Percentiles rank a stretch among this genome's conserved stretches.
Evolutionary conservation across 1,139 yeast species (phyloP).

Genomic region (Hanseniaspora gamundiae): DNA sequence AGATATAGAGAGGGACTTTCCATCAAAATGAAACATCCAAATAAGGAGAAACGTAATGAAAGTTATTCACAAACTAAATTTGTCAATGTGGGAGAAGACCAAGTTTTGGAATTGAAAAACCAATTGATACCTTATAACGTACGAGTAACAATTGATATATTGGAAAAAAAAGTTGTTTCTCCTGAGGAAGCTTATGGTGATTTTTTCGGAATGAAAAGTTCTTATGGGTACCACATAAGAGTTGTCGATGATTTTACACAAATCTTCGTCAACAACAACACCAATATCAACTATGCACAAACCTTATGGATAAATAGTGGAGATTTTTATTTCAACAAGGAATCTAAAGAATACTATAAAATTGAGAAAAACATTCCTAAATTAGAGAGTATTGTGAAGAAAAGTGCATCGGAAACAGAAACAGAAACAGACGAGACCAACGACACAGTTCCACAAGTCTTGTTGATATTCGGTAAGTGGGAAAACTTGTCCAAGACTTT

Average conservation of each 20-base stretch:
- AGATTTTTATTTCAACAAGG: conserved; percentile 37
- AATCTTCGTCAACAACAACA: conserved; percentile 56
- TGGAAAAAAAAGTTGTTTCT: conserved; percentile 51
- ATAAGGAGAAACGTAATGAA: conserved; percentile 25
- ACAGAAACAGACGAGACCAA: conserved; percentile 3
- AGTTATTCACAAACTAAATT: conserved; percentile 51
- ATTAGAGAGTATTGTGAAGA: conserved; percentile 11
- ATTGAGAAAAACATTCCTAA: conserved; percentile 15
- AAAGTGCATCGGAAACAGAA: conserved; percentile 5
- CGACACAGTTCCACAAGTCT: conserved; percentile 16
- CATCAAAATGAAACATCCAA: conserved; percentile 40
- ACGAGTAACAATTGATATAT: conserved; percentile 67
- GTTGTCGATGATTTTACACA: conserved; percentile 48
- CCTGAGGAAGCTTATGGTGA: conserved; percentile 60
- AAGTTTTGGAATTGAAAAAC: conserved; percentile 43
- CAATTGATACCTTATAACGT: conserved; percentile 66
- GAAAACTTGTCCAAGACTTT: conserved; percentile 43
- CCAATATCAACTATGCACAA: conserved; percentile 58
- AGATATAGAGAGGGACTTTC: conserved; percentile 57
- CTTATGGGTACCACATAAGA: conserved; percentile 71
- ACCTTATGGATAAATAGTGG: conserved; percentile 58
- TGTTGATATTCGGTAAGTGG: conserved; percentile 56
- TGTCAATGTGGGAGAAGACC: conserved; percentile 59
- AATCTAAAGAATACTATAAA: conserved; percentile 10
- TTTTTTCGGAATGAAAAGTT: conserved; percentile 38